A percentile compares a stretch with the other conserved stretches of the same genome.
Conservation (phyloP, 2,329 filamentous ascomycete genomes). For the Truncatella angustata region DNA sequence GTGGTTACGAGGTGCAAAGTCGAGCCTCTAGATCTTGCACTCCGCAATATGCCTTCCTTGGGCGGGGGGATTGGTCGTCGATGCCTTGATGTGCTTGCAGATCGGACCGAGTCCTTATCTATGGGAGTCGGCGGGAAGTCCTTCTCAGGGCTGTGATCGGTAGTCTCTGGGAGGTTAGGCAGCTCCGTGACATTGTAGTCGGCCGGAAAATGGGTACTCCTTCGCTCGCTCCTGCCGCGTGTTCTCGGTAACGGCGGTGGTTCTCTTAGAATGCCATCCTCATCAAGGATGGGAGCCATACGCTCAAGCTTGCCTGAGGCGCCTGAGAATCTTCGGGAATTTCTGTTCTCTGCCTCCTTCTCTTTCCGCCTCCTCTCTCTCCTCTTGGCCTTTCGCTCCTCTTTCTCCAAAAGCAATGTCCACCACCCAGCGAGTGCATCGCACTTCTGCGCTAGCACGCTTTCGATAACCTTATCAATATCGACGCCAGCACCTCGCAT, state of each 20-base stretch:
- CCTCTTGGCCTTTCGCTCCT: conserved; percentile 79
- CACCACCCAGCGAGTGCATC: conserved; percentile 94
- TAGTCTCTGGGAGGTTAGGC: conserved; percentile 63
- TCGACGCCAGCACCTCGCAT: conserved; percentile 95
- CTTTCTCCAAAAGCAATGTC: conserved; percentile 91
- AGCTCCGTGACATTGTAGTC: conserved; percentile 71
- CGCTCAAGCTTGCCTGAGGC: conserved; percentile 85
- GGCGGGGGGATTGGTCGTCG: conserved; percentile 78
- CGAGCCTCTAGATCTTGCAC: conserved; percentile 74
- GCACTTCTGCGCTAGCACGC: conserved; percentile 85
- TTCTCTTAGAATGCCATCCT: conserved; percentile 60
- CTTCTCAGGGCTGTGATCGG: conserved; percentile 42
- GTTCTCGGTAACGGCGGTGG: conserved; percentile 57
- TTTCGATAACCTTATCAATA: conserved; percentile 91
- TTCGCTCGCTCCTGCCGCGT: conserved; percentile 74
- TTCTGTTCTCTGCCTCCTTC: conserved; percentile 77
- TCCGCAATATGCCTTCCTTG: conserved; percentile 71
- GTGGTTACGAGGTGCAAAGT: conserved; percentile 82
- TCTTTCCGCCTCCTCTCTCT: conserved; percentile 83
- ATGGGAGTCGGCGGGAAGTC: conserved; percentile 66
- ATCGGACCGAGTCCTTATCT: conserved; percentile 76
- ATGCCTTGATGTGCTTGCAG: conserved; percentile 73
- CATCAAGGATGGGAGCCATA: conserved; percentile 71
- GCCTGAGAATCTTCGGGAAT: conserved; percentile 77
- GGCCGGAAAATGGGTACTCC: conserved; percentile 59